These are phyloP conservation scores for Colletotrichum orbiculare DNA, from an alignment of 2,329 filamentous ascomycete genomes.

Conservation along the genomic window DNA sequence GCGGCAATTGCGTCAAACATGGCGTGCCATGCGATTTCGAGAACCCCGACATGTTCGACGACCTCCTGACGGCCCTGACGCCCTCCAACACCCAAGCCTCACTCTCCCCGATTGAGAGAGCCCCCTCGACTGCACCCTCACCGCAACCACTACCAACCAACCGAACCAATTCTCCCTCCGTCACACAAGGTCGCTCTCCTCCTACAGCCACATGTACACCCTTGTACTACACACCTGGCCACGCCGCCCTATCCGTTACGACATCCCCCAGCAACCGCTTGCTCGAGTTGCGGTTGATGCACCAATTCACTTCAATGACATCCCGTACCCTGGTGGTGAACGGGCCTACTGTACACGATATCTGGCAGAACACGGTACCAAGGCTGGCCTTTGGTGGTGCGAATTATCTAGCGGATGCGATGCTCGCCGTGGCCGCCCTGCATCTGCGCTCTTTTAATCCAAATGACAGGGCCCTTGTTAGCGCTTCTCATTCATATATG, in stretches of 20 bases:
- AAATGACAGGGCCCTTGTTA: slow-evolving; percentile 68
- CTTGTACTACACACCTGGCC: slow-evolving; percentile 45
- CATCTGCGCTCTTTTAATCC: slow-evolving; percentile 68
- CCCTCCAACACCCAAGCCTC: slow-evolving; percentile 39
- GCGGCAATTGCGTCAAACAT: slow-evolving; percentile 75
- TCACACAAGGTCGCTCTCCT: slow-evolving; percentile 38
- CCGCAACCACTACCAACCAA: slow-evolving; percentile 26
- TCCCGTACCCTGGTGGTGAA: slow-evolving; percentile 68
- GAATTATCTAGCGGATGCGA: slow-evolving; percentile 70
- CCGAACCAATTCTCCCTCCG: slow-evolving; percentile 38
- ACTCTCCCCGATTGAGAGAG: slow-evolving; percentile 38
- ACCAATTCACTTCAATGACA: slow-evolving; percentile 72
- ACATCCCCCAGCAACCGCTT: slow-evolving; percentile 56
- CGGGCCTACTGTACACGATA: slow-evolving; percentile 61
- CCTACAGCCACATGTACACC: slow-evolving; percentile 45
- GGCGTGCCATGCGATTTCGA: slow-evolving; percentile 75
- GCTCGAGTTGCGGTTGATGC: slow-evolving; percentile 71
- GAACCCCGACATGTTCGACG: slow-evolving; percentile 58
- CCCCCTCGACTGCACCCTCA: slow-evolving; percentile 42
- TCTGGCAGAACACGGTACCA: slow-evolving; percentile 71
- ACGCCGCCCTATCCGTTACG: slow-evolving; percentile 46
- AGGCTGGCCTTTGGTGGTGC: slow-evolving; percentile 69
- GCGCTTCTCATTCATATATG: slow-evolving; percentile 73
- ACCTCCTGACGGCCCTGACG: slow-evolving; percentile 49
- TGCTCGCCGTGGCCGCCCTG: slow-evolving; percentile 72